Conservation (phyloP, 305 asterid genomes). For the Salvia sclarea region DNA sequence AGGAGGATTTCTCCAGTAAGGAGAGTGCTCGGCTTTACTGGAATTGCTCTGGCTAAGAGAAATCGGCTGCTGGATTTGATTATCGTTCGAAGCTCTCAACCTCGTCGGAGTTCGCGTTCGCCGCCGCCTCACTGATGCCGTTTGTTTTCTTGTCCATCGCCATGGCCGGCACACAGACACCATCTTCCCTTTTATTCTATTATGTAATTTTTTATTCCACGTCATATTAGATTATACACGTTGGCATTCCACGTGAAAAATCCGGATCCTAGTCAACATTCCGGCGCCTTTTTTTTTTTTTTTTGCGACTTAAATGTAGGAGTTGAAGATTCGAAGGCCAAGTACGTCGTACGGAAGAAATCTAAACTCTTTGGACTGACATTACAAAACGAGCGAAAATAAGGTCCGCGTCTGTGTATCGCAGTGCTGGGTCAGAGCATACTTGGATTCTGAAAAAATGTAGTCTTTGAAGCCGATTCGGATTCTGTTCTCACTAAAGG, state of each 20-base stretch:
- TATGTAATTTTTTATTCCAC: too few relatives aligned
- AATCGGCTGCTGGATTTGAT: conserved; percentile 42
- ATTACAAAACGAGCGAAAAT: conserved; percentile 57
- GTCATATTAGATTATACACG: too few relatives aligned
- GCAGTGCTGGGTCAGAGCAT: conserved; percentile 87
- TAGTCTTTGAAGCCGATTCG: conserved; percentile 81
- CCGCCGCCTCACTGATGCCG: conserved; percentile 33
- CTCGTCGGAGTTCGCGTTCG: conserved; percentile 86
- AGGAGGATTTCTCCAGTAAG: conserved; percentile 77
- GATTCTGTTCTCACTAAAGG: conserved; percentile 79
- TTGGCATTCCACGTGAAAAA: too few relatives aligned
- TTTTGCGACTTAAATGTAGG: too few relatives aligned
- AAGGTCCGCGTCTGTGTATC: conserved; percentile 80
- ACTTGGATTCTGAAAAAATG: conserved; percentile 58
- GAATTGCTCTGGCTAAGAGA: conserved; percentile 92
- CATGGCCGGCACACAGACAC: conserved; percentile 88
- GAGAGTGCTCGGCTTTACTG: conserved; percentile 80
- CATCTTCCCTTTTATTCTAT: too few relatives aligned
- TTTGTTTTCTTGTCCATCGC: conserved; percentile 54
- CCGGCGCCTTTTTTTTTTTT: too few relatives aligned
- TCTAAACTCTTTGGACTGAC: conserved; percentile 53
- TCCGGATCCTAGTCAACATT: too few relatives aligned
- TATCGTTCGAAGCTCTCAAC: conserved; percentile 44
- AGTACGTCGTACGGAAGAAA: conserved; percentile 70
- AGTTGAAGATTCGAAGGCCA: conserved; percentile 66